These are phyloP conservation scores for Brassica juncea DNA, from an alignment of 345 rosid species.

Conservation along the genomic window DNA sequence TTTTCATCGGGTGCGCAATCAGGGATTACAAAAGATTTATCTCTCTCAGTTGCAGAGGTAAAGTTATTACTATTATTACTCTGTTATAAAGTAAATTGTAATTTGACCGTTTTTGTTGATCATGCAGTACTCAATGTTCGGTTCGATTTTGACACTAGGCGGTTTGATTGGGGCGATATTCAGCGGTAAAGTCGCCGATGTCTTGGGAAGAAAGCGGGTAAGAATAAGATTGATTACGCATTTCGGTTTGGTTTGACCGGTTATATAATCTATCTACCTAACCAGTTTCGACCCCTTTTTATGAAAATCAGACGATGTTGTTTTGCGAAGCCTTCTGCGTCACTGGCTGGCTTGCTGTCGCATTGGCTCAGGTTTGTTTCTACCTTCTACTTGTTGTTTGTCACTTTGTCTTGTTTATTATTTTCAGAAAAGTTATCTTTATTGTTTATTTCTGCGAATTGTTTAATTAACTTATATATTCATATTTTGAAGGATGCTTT, in stretches of 20 bases:
- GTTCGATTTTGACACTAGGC: slow-evolving; percentile 44
- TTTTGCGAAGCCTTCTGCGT: slow-evolving; percentile 40
- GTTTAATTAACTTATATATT: background rate
- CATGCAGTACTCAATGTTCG: slow-evolving; percentile 40
- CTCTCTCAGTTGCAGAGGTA: slow-evolving; percentile 43
- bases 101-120: background rate
- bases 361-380: slow-evolving; percentile 45
- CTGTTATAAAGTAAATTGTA: background rate
- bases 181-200: slow-evolving; percentile 45
- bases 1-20: slow-evolving; percentile 50
- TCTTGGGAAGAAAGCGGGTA: slow-evolving; percentile 45
- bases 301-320: slow-evolving; percentile 48
- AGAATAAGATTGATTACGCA: slow-evolving; percentile 16
- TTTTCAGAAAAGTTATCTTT: background rate
- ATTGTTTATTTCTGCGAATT: background rate
- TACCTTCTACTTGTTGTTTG: slow-evolving; percentile 18
- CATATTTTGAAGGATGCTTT: slow-evolving; percentile 33
- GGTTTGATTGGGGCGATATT: slow-evolving; percentile 45
- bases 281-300: background rate
- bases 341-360: slow-evolving; percentile 47
- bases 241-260: slow-evolving; percentile 14
- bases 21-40: slow-evolving; percentile 47
- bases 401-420: background rate
- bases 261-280: slow-evolving; percentile 9
- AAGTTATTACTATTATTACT: background rate